Evolutionary conservation across 2,329 filamentous ascomycete genomes (phyloP).

Genomic region (Cryphonectria carpinicola): DNA sequence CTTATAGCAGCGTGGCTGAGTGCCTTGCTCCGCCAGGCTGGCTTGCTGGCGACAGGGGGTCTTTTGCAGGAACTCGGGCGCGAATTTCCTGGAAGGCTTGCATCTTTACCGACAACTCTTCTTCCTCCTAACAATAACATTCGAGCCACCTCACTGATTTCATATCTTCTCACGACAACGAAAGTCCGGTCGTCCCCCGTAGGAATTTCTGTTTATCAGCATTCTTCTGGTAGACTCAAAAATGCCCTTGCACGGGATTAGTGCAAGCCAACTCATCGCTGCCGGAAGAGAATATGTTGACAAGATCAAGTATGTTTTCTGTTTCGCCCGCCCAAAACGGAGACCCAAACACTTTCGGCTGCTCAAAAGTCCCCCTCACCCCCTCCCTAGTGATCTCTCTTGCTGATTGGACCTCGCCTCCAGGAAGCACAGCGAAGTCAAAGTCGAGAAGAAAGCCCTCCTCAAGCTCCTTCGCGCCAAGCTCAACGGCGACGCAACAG

Average conservation of each 20-base stretch:
- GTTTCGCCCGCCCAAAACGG: neutral
- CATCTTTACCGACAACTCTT: neutral
- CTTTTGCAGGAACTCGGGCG: constrained; percentile 8
- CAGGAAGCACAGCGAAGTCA: constrained; percentile 29
- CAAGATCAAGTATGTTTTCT: constrained; percentile 24
- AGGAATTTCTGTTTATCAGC: neutral
- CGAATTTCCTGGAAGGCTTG: neutral
- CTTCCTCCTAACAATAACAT: neutral
- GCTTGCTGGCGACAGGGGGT: constrained; percentile 1
- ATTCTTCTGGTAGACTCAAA: constrained; percentile 9
- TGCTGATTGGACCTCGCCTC: neutral
- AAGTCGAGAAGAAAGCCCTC: constrained; percentile 28
- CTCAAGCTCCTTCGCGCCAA: constrained; percentile 26
- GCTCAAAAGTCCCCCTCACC: neutral
- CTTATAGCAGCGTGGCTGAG: constrained; percentile 24
- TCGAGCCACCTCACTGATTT: neutral
- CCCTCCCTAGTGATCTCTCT: no score
- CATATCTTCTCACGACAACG: constrained; percentile 4
- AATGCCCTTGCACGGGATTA: constrained; percentile 27
- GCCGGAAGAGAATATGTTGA: constrained; percentile 27
- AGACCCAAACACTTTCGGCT: neutral
- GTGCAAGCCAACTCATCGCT: constrained; percentile 23
- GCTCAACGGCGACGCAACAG: constrained; percentile 25
- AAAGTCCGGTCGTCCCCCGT: neutral
- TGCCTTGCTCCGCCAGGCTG: constrained; percentile 9